A percentile compares a stretch with the other conserved stretches of the same genome.
Conservation (phyloP, 176 grass and related monocot genomes). For the Rhynchospora breviuscula region DNA sequence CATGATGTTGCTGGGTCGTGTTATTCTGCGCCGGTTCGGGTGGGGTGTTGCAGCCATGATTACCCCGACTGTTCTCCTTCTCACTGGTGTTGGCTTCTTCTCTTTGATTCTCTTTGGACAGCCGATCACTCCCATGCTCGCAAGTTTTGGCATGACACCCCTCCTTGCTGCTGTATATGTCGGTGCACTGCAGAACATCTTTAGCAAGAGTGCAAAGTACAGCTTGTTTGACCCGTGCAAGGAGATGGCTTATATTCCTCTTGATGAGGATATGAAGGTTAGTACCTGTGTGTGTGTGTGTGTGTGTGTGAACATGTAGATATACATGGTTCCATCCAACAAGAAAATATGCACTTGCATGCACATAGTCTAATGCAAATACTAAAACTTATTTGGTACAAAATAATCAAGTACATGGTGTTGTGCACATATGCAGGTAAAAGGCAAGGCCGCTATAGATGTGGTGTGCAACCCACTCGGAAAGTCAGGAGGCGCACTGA, state of each 20-base stretch:
- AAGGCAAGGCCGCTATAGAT: constrained; percentile 97
- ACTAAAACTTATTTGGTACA: background rate
- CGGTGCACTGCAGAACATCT: constrained; percentile 96
- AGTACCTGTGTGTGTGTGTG: constrained; percentile 25
- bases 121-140: constrained; percentile 63
- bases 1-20: constrained; percentile 94
- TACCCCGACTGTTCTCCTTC: constrained; percentile 81
- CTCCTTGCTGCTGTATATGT: constrained; percentile 94
- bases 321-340: background rate
- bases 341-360: background rate
- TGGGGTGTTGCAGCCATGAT: constrained; percentile 98
- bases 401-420: background rate
- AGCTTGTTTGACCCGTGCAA: constrained; percentile 99
- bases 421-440: constrained; percentile 44
- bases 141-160: constrained; percentile 75
- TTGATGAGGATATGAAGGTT: constrained; percentile 99
- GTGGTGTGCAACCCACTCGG: constrained; percentile 98
- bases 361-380: background rate
- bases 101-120: constrained; percentile 87
- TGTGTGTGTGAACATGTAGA: background rate
- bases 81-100: constrained; percentile 97
- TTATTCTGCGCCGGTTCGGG: constrained; percentile 81
- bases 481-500: constrained; percentile 95
- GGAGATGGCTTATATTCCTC: constrained; percentile 99
- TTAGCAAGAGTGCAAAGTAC: constrained; percentile 99